Conservation (phyloP, 1,139 yeast species). For the Kodamaea plutei region DNA sequence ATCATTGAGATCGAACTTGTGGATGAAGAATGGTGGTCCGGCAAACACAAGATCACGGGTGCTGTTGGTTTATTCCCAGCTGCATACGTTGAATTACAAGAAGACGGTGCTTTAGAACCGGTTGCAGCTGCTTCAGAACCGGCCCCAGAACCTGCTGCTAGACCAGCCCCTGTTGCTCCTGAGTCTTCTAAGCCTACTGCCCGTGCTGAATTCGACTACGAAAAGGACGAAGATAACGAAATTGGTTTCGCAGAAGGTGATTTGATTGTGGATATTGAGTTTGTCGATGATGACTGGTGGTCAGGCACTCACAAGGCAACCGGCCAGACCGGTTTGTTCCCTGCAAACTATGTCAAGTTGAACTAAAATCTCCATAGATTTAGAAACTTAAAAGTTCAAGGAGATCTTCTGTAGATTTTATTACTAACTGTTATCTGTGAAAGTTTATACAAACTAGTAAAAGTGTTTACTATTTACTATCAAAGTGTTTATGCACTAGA, state of each 20-base stretch:
- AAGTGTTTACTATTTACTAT: too few species aligned
- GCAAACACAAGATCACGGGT: slow-evolving; percentile 56
- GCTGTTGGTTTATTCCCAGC: slow-evolving; percentile 71
- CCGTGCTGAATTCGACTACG: slow-evolving; percentile 79
- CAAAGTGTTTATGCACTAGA: too few species aligned
- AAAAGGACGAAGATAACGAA: slow-evolving; percentile 88
- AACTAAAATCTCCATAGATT: too few species aligned
- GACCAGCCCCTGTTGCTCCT: slow-evolving; percentile 13
- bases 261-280: slow-evolving; percentile 72
- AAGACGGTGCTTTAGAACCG: slow-evolving; percentile 14
- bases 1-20: slow-evolving; percentile 64
- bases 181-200: slow-evolving; percentile 48
- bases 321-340: slow-evolving; percentile 84
- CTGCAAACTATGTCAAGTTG: slow-evolving; percentile 74
- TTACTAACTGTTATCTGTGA: too few species aligned
- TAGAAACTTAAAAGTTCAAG: too few species aligned
- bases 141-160: slow-evolving; percentile 21
- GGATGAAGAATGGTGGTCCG: slow-evolving; percentile 84
- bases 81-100: slow-evolving; percentile 54
- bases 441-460: too few species aligned
- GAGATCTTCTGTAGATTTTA: too few species aligned
- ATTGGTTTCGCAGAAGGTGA: slow-evolving; percentile 75
- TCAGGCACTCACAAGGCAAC: slow-evolving; percentile 61
- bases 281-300: slow-evolving; percentile 98
- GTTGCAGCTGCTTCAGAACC: slow-evolving; percentile 15